phyloP scores from a whole-genome alignment of 169 alveolate genomes.

The Cryptosporidium sp. region DNA sequence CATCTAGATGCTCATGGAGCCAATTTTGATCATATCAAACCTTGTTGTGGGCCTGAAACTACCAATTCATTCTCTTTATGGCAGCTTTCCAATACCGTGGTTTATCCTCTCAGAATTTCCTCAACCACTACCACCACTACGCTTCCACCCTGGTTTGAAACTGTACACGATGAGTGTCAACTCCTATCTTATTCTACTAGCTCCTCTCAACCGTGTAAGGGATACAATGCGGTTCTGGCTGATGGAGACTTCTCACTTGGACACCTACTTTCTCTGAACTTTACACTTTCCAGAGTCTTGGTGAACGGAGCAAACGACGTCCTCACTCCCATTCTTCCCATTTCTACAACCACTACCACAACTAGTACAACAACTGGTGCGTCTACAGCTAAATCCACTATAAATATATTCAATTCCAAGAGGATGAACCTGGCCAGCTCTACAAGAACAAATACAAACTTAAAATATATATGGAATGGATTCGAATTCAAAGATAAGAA shows the following conservation, averaged over 20 bases:
- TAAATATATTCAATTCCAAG: background rate
- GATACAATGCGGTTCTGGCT: background rate
- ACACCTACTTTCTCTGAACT: background rate
- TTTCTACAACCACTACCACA: background rate
- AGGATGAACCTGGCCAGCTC: background rate
- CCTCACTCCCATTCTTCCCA: background rate
- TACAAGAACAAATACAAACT: background rate
- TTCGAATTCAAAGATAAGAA: background rate
- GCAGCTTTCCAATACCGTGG: slow-evolving; percentile 47
- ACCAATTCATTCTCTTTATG: slow-evolving; percentile 10
- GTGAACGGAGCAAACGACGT: slow-evolving; percentile 12
- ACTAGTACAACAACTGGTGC: no score
- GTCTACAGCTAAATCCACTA: no score
- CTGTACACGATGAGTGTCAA: background rate
- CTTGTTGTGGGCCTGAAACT: slow-evolving; percentile 38
- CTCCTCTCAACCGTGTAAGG: slow-evolving; percentile 14
- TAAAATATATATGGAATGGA: slow-evolving; percentile 6
- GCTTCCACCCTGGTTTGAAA: slow-evolving; percentile 12
- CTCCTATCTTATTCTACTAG: background rate
- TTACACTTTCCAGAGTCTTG: slow-evolving; percentile 6
- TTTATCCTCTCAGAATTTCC: slow-evolving; percentile 35
- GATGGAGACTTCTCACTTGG: background rate
- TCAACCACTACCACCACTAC: slow-evolving; percentile 34
- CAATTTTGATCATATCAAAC: slow-evolving; percentile 21
- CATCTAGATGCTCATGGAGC: slow-evolving; percentile 68